Conservation (phyloP, 2,329 filamentous ascomycete species). For the Trichophyton equinum region DNA sequence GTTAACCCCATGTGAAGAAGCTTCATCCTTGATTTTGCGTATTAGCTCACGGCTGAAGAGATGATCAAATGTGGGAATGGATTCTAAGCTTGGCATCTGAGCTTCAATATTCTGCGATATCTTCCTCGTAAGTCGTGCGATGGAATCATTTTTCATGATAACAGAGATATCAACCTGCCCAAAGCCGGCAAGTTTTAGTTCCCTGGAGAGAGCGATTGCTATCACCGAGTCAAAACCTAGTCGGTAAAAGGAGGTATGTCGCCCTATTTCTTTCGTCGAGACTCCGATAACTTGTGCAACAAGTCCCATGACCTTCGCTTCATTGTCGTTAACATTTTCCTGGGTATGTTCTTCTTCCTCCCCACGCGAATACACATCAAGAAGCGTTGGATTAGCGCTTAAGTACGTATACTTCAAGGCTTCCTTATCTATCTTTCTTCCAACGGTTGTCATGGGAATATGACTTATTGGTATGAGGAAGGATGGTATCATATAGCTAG, state of each 20-base stretch:
- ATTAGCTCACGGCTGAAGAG: slow-evolving; percentile 20
- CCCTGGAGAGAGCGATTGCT: slow-evolving; percentile 56
- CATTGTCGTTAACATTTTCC: slow-evolving; percentile 41
- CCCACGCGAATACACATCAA: slow-evolving; percentile 31
- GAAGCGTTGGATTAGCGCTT: slow-evolving; percentile 32
- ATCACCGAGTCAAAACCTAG: slow-evolving; percentile 75
- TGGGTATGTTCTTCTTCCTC: slow-evolving; percentile 20
- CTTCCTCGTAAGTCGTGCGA: slow-evolving; percentile 42
- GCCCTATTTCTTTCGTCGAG: slow-evolving; percentile 38
- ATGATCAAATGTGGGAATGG: slow-evolving; percentile 4
- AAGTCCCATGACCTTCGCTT: slow-evolving; percentile 43
- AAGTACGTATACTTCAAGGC: slow-evolving; percentile 40
- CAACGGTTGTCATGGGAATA: slow-evolving; percentile 60
- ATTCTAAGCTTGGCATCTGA: background rate
- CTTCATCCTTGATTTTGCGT: slow-evolving; percentile 21
- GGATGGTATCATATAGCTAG: slow-evolving; percentile 68
- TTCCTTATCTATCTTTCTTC: slow-evolving; percentile 54
- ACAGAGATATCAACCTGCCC: slow-evolving; percentile 51
- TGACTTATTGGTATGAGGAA: slow-evolving; percentile 56
- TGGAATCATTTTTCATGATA: slow-evolving; percentile 55
- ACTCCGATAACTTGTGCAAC: slow-evolving; percentile 42
- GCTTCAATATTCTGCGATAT: background rate
- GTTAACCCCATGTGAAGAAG: slow-evolving; percentile 21
- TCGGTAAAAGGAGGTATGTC: slow-evolving; percentile 61
- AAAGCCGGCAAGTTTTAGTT: slow-evolving; percentile 38